Evolutionary conservation across 1,284 basidiomycete genomes (phyloP).

Genomic region (Ceratobasidium sp.): DNA sequence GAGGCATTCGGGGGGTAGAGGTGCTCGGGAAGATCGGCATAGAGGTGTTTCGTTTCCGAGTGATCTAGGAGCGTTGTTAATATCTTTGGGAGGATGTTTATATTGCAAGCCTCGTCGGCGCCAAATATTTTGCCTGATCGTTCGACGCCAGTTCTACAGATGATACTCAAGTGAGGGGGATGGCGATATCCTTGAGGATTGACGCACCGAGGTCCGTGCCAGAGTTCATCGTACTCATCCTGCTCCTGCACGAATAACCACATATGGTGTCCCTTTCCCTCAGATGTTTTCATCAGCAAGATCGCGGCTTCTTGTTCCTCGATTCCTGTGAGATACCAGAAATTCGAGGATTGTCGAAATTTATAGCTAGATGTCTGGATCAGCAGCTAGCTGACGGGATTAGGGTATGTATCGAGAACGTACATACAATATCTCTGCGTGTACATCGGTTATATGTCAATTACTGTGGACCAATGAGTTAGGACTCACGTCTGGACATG

Average conservation of each 20-base stretch:
- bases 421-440: conserved; percentile 57
- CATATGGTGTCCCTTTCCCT: conserved; percentile 83
- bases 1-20: conserved; percentile 50
- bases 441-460: neutral
- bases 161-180: conserved; percentile 16
- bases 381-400: neutral
- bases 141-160: conserved; percentile 61
- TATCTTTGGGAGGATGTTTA: conserved; percentile 60
- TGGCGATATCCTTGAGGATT: conserved; percentile 28
- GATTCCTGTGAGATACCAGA: conserved; percentile 95
- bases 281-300: conserved; percentile 61
- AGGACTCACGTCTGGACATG: conserved; percentile 80
- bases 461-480: conserved; percentile 10
- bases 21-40: conserved; percentile 48
- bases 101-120: conserved; percentile 69
- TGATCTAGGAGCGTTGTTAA: conserved; percentile 56
- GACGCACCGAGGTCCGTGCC: conserved; percentile 79
- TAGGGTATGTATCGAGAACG: neutral
- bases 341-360: conserved; percentile 91
- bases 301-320: conserved; percentile 91
- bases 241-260: conserved; percentile 85
- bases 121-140: conserved; percentile 70
- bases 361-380: conserved; percentile 72
- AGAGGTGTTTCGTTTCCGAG: conserved; percentile 55
- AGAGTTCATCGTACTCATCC: conserved; percentile 80